phyloP scores from a whole-genome alignment of 768 basidiomycete species.

The Xerocomus brunneocitrinus region DNA sequence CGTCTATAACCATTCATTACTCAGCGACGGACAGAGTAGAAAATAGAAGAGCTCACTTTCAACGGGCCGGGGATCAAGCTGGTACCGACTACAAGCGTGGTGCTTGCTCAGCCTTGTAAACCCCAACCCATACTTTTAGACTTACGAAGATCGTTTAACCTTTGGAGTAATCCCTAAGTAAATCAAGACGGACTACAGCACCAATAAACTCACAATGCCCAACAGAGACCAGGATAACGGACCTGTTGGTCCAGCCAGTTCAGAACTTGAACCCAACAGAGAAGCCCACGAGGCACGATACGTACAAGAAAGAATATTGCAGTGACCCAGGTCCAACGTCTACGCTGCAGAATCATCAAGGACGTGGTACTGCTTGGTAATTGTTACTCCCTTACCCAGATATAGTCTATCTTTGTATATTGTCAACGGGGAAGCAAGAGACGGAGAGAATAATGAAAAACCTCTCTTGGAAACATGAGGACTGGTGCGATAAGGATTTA shows the following conservation, averaged over 20 bases:
- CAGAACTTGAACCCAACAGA: background rate
- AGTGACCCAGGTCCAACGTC: slow-evolving; percentile 1
- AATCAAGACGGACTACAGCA: background rate
- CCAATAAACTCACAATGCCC: background rate
- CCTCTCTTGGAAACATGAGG: background rate
- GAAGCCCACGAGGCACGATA: background rate
- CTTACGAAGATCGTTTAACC: background rate
- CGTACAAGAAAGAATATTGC: background rate
- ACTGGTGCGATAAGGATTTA: slow-evolving; percentile 20
- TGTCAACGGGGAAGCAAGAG: background rate
- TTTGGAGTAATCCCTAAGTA: background rate
- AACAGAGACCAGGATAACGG: slow-evolving; percentile 2
- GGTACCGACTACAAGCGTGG: background rate
- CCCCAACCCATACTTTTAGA: background rate
- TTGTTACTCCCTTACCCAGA: background rate
- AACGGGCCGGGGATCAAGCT: background rate
- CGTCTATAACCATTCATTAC: background rate
- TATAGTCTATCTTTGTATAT: slow-evolving; percentile 1
- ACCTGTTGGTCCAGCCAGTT: background rate
- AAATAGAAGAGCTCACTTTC: background rate
- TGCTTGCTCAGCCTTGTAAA: background rate
- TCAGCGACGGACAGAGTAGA: background rate
- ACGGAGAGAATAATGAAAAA: background rate
- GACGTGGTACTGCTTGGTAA: background rate
- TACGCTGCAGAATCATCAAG: background rate